Evolutionary conservation across 306 rosid genomes (phyloP).

Genomic region (Vigna angularis): DNA sequence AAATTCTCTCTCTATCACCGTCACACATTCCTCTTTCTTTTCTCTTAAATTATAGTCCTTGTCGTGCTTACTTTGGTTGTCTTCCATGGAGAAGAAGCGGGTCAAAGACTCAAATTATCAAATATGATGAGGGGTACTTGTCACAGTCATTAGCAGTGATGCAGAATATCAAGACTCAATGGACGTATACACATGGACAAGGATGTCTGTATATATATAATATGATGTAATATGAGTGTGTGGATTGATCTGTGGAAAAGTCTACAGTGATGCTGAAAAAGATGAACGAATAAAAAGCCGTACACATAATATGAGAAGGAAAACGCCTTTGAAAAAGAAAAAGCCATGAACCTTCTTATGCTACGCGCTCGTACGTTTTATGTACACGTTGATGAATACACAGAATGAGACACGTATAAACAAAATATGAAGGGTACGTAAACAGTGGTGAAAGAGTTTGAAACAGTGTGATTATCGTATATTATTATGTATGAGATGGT

Average conservation of each 20-base stretch:
- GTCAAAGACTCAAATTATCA: slow-evolving; percentile 37
- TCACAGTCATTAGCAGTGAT: slow-evolving; percentile 18
- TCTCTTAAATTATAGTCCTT: slow-evolving; percentile 16
- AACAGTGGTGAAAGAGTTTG: slow-evolving; percentile 14
- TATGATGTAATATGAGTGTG: slow-evolving; percentile 5
- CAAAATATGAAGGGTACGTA: slow-evolving; percentile 21
- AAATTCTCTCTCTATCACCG: too few relatives aligned
- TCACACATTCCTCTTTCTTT: not conserved
- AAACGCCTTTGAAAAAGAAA: not conserved
- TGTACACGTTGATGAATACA: not conserved
- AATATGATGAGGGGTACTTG: slow-evolving; percentile 16
- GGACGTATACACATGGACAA: not conserved
- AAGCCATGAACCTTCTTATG: slow-evolving; percentile 1
- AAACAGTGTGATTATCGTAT: not conserved
- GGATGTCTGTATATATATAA: not conserved
- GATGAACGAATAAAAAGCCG: not conserved
- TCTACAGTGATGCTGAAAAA: not conserved
- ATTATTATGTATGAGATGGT: slow-evolving; percentile 36
- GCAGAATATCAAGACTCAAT: slow-evolving; percentile 17
- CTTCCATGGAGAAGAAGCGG: slow-evolving; percentile 16
- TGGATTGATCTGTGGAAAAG: not conserved
- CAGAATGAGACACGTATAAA: not conserved
- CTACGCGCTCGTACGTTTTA: not conserved
- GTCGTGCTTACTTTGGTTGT: slow-evolving; percentile 25
- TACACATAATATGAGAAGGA: not conserved